Conservation (phyloP, 768 basidiomycete species). For the Mycena leptocephala region DNA sequence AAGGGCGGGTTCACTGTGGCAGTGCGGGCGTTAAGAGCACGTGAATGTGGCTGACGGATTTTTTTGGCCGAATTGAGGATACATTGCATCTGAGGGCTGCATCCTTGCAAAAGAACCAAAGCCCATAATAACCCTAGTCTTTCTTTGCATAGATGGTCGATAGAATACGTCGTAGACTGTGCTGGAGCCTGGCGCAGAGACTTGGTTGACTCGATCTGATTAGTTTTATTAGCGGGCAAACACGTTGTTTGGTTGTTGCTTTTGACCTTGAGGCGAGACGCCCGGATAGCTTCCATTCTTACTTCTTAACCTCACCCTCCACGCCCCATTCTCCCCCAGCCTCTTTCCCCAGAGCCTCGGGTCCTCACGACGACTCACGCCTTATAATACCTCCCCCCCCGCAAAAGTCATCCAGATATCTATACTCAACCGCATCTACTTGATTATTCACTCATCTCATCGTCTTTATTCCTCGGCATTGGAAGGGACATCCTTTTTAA, state of each 20-base stretch:
- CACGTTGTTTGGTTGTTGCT: slow-evolving; percentile 23
- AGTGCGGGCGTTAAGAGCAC: neutral
- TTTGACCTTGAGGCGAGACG: neutral
- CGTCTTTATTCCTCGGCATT: slow-evolving; percentile 42
- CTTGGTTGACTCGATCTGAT: neutral
- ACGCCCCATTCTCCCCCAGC: slow-evolving; percentile 34
- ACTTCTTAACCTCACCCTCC: slow-evolving; percentile 33
- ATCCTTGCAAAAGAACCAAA: neutral
- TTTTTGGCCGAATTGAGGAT: too few relatives aligned
- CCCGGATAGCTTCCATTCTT: neutral
- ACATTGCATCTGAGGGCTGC: too few relatives aligned
- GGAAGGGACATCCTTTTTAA: slow-evolving; percentile 51
- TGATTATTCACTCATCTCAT: slow-evolving; percentile 40
- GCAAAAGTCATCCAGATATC: slow-evolving; percentile 36
- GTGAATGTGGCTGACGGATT: too few relatives aligned
- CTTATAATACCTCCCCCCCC: slow-evolving; percentile 67
- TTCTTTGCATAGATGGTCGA: neutral
- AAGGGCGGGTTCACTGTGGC: neutral
- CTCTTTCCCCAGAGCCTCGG: slow-evolving; percentile 18
- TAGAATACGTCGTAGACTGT: neutral
- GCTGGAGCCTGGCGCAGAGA: neutral
- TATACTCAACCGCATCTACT: slow-evolving; percentile 41
- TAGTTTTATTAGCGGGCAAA: neutral
- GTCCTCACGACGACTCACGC: slow-evolving; percentile 75
- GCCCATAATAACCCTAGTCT: too few relatives aligned